These are phyloP conservation scores for Coemansia sp. DNA, from an alignment of 192 early-diverging fungal genomes.

Conservation along the genomic window DNA sequence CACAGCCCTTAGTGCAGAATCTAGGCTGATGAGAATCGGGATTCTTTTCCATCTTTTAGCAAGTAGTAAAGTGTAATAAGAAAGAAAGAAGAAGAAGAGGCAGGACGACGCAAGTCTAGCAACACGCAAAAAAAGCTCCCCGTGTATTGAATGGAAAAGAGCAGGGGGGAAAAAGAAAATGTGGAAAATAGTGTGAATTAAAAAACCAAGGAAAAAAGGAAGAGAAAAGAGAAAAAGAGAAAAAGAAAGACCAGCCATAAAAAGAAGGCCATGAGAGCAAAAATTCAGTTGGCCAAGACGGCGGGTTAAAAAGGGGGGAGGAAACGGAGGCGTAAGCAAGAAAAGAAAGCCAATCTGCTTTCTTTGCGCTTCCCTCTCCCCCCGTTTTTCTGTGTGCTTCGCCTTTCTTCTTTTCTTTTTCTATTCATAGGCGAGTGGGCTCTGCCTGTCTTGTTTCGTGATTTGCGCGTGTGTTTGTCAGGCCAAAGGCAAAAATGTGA, in stretches of 20 bases:
- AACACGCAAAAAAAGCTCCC: not conserved
- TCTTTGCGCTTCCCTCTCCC: not conserved
- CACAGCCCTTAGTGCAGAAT: constrained; percentile 69
- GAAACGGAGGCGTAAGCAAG: not conserved
- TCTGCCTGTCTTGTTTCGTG: too few species aligned
- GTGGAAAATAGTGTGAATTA: constrained; percentile 8
- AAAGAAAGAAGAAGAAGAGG: not conserved
- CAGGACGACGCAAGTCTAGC: not conserved
- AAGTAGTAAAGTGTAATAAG: not conserved
- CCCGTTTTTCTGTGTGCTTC: not conserved
- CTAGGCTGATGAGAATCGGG: constrained; percentile 59
- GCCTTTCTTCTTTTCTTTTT: not conserved
- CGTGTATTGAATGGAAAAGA: constrained; percentile 7
- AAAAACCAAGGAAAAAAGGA: constrained; percentile 7
- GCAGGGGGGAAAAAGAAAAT: constrained; percentile 3
- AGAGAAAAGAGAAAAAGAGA: constrained; percentile 17
- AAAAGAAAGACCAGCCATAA: too few species aligned
- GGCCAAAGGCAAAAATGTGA: too few species aligned
- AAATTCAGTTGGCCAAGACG: not conserved
- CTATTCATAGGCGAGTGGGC: not conserved
- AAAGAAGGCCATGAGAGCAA: constrained; percentile 7
- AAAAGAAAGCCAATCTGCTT: not conserved
- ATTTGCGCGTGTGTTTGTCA: too few species aligned
- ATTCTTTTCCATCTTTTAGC: constrained; percentile 66
- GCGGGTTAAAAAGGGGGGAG: not conserved